Conservation (phyloP, 176 grass and related monocot genomes). For the Stipa capillata region DNA sequence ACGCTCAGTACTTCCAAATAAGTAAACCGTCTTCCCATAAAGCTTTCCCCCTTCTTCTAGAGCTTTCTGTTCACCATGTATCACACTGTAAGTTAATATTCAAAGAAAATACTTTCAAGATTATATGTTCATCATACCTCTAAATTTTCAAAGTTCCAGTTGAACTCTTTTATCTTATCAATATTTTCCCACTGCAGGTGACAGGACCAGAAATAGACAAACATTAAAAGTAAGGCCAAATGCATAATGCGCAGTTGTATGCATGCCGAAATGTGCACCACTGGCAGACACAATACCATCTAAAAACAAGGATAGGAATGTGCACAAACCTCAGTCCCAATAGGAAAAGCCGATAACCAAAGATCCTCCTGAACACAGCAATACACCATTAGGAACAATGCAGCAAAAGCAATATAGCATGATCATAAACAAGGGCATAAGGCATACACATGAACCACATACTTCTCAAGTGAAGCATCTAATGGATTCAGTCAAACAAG, state of each 20-base stretch:
- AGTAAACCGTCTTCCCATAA: conserved; percentile 73
- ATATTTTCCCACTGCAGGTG: conserved; percentile 80
- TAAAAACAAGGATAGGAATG: not conserved
- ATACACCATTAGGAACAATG: not conserved
- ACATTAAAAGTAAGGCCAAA: not conserved
- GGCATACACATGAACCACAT: not conserved
- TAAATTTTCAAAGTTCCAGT: conserved; percentile 85
- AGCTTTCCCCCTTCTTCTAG: conserved; percentile 74
- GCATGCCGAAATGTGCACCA: not conserved
- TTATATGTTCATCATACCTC: conserved; percentile 42
- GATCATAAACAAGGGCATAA: not conserved
- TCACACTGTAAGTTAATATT: not conserved
- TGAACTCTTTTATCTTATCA: conserved; percentile 76
- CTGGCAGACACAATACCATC: not conserved
- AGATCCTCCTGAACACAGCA: conserved; percentile 59
- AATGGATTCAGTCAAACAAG: not conserved
- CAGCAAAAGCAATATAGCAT: not conserved
- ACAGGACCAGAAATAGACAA: not conserved
- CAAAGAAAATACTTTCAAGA: not conserved
- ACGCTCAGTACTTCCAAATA: conserved; percentile 92
- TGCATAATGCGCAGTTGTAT: not conserved
- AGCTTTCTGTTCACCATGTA: conserved; percentile 38
- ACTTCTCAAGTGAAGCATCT: not conserved
- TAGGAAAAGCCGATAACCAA: conserved; percentile 57
- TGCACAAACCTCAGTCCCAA: conserved; percentile 63